Evolutionary conservation across 2,329 filamentous ascomycete genomes (phyloP).

Genomic region (Raffaelea arxii): DNA sequence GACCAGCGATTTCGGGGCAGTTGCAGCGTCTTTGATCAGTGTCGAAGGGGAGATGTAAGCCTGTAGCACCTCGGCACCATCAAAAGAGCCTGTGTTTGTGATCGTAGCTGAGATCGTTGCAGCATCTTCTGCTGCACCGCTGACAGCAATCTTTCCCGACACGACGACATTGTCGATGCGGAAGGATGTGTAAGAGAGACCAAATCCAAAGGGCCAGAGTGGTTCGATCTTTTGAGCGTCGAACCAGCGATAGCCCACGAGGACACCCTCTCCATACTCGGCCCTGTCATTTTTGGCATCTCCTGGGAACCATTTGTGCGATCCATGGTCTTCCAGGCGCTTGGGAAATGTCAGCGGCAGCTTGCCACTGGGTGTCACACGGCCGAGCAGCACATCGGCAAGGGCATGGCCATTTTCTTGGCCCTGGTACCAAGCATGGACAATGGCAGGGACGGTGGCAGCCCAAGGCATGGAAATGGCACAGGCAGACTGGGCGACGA

Average conservation of each 20-base stretch:
- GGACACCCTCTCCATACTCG: slow-evolving; percentile 63
- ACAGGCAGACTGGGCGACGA: slow-evolving; percentile 66
- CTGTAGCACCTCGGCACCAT: slow-evolving; percentile 9
- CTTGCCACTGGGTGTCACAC: slow-evolving; percentile 62
- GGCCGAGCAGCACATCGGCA: slow-evolving; percentile 44
- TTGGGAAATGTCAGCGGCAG: slow-evolving; percentile 56
- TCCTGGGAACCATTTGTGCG: slow-evolving; percentile 55
- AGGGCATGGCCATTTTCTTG: slow-evolving; percentile 78
- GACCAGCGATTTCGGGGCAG: slow-evolving; percentile 8
- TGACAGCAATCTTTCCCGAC: not conserved
- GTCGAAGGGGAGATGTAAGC: slow-evolving; percentile 7
- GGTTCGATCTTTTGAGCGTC: slow-evolving; percentile 36
- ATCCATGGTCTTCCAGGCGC: slow-evolving; percentile 54
- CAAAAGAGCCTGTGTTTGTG: slow-evolving; percentile 5
- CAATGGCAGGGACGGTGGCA: slow-evolving; percentile 42
- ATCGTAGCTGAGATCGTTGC: slow-evolving; percentile 1
- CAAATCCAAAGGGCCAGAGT: slow-evolving; percentile 17
- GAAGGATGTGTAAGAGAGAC: slow-evolving; percentile 8
- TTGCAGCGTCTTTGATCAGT: not conserved
- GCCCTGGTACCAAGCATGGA: slow-evolving; percentile 82
- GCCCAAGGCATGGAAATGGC: slow-evolving; percentile 61
- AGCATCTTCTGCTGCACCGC: slow-evolving; percentile 42
- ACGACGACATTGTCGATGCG: slow-evolving; percentile 37
- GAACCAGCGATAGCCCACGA: slow-evolving; percentile 64
- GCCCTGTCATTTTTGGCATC: slow-evolving; percentile 48